phyloP scores from a whole-genome alignment of 129 eudicot species.

The Kitagawia praeruptora region DNA sequence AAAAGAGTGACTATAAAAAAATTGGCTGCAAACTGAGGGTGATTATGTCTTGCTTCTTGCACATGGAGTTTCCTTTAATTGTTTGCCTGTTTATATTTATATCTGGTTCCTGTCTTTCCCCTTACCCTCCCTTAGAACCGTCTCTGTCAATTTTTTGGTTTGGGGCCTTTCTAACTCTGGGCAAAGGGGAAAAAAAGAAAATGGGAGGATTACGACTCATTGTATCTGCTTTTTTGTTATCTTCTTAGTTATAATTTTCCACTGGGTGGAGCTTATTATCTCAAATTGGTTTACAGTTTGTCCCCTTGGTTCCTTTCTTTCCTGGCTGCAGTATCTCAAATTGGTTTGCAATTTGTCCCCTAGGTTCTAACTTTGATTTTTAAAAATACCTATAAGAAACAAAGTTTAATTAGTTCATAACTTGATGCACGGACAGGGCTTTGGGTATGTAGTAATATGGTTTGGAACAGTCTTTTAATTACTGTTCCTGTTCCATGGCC shows the following conservation, averaged over 20 bases:
- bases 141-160: neutral
- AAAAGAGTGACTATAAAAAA: constrained; percentile 70
- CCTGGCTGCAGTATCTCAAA: neutral
- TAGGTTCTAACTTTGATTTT: neutral
- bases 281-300: neutral
- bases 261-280: neutral
- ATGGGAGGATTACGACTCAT: neutral
- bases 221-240: neutral
- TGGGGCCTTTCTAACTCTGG: neutral
- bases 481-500: neutral
- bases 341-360: neutral
- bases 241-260: neutral
- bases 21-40: constrained; percentile 82
- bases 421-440: neutral
- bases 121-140: neutral
- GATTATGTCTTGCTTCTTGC: constrained; percentile 4
- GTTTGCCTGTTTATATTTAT: too few species aligned
- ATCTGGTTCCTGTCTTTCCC: neutral
- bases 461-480: neutral
- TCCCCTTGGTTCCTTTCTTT: neutral
- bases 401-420: neutral
- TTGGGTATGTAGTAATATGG: neutral
- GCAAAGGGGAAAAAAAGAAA: neutral
- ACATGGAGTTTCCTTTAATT: neutral
- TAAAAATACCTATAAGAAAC: neutral